These are phyloP conservation scores for Isabelozyma heimii DNA, from an alignment of 805 yeast species.

Conservation along the genomic window DNA sequence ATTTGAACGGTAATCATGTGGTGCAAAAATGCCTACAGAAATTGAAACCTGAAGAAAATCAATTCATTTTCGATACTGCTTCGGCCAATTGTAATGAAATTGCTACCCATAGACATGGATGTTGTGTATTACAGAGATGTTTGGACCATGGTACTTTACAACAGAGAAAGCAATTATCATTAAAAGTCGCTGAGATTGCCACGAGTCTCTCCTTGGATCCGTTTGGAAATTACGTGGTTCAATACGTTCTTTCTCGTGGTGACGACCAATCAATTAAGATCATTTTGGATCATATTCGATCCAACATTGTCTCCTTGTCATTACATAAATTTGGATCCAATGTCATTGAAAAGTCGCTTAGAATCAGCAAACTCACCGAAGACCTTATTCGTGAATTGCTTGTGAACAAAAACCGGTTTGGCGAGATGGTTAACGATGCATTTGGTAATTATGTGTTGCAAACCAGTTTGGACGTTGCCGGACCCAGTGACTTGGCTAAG, in stretches of 20 bases:
- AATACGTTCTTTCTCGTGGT: conserved; percentile 69
- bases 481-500: conserved; percentile 47
- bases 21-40: conserved; percentile 87
- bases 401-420: conserved; percentile 29
- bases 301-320: conserved; percentile 44
- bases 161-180: conserved; percentile 68
- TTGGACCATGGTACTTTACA: conserved; percentile 77
- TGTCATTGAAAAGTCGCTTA: conserved; percentile 55
- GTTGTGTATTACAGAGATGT: conserved; percentile 95
- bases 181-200: conserved; percentile 66
- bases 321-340: conserved; percentile 62
- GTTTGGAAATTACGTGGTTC: conserved; percentile 95
- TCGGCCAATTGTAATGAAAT: conserved; percentile 69
- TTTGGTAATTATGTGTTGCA: conserved; percentile 60
- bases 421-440: conserved; percentile 51
- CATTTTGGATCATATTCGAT: conserved; percentile 33
- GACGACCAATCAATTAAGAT: conserved; percentile 31
- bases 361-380: conserved; percentile 46
- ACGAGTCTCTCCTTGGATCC: conserved; percentile 80
- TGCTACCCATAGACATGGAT: conserved; percentile 95
- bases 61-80: conserved; percentile 88
- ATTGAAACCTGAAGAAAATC: conserved; percentile 64
- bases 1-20: conserved; percentile 94
- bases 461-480: conserved; percentile 57
- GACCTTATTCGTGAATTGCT: conserved; percentile 44